phyloP scores from a whole-genome alignment of 2,329 filamentous ascomycete species.

The Madurella fahalii region DNA sequence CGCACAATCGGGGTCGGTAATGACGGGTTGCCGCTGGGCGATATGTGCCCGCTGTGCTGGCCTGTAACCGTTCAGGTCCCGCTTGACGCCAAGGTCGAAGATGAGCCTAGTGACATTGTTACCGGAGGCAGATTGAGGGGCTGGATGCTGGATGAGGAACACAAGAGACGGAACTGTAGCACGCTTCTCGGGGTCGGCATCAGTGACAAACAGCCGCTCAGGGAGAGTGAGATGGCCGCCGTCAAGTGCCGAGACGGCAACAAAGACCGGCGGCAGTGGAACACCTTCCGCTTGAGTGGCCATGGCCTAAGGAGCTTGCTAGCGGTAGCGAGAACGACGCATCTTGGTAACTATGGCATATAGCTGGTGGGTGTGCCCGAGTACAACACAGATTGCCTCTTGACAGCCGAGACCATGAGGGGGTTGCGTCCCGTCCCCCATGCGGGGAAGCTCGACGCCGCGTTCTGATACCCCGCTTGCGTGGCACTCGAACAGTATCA shows the following conservation, averaged over 20 bases:
- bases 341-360: too few species aligned
- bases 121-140: constrained; percentile 19
- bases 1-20: constrained; percentile 41
- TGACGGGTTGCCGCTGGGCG: constrained; percentile 41
- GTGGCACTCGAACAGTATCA: too few species aligned
- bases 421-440: neutral
- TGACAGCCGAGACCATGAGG: neutral
- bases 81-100: constrained; percentile 52
- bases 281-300: neutral
- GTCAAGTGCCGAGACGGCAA: constrained; percentile 36
- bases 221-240: constrained; percentile 44
- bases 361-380: too few species aligned
- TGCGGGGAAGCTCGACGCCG: constrained; percentile 1
- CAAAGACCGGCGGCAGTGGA: constrained; percentile 21
- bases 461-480: neutral
- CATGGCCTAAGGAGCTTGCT: too few species aligned
- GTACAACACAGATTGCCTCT: too few species aligned
- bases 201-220: constrained; percentile 42
- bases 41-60: constrained; percentile 42
- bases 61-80: constrained; percentile 41
- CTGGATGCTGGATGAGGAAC: constrained; percentile 48
- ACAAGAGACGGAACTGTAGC: constrained; percentile 49
- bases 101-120: constrained; percentile 37
- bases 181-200: constrained; percentile 39
- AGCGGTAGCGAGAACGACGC: too few species aligned